Conservation (phyloP, 352 stramenopile species). For the Pythium angustatum region DNA sequence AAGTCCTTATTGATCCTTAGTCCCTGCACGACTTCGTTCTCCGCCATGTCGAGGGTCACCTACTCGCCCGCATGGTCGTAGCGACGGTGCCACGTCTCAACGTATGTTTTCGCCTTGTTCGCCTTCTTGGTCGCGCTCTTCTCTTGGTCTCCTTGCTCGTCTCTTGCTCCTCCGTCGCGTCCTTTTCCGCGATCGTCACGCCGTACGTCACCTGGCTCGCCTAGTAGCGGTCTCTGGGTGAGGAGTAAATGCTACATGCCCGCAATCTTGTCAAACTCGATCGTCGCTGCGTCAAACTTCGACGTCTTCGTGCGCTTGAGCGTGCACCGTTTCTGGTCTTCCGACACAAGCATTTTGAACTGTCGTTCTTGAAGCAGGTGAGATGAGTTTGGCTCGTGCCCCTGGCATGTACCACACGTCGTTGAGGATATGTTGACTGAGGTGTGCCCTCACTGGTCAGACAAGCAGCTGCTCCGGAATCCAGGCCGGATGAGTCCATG, state of each 20-base stretch:
- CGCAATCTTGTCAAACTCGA: neutral
- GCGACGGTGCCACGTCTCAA: conserved; percentile 10
- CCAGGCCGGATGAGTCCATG: too few species aligned
- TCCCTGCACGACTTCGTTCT: neutral
- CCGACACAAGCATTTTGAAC: neutral
- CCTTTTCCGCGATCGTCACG: neutral
- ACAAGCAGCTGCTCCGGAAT: too few species aligned
- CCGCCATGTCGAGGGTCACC: neutral
- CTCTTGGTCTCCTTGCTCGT: neutral
- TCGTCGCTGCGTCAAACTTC: neutral
- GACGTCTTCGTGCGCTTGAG: neutral
- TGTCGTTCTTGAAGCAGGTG: neutral
- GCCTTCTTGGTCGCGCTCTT: neutral
- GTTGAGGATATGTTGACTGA: too few species aligned
- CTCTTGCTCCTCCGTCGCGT: neutral
- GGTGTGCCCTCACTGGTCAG: too few species aligned
- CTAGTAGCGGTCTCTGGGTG: neutral
- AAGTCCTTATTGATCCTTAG: conserved; percentile 18
- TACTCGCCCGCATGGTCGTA: neutral
- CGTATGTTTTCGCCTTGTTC: neutral
- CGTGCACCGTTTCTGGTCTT: neutral
- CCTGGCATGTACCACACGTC: neutral
- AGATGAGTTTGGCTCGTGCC: neutral
- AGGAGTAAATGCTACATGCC: neutral
- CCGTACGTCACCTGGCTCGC: neutral